phyloP scores from a whole-genome alignment of 1,284 basidiomycete genomes.

The Rhodotorula sp. region DNA sequence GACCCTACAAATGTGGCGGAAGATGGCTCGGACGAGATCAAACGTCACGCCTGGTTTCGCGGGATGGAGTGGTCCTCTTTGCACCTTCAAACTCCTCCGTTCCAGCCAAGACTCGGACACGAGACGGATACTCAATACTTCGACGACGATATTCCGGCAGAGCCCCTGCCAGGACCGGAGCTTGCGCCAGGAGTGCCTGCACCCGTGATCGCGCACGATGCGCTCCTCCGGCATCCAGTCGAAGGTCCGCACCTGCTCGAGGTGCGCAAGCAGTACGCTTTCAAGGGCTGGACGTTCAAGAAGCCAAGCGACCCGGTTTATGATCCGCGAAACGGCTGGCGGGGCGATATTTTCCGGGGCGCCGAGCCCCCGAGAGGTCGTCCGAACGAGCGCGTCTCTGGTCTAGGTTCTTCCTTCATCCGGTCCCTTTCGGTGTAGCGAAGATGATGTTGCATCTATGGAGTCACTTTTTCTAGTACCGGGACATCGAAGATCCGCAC shows the following conservation, averaged over 20 bases:
- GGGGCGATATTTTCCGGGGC: slow-evolving; percentile 12
- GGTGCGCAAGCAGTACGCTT: slow-evolving; percentile 65
- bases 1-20: neutral
- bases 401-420: slow-evolving; percentile 18
- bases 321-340: slow-evolving; percentile 19
- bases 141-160: slow-evolving; percentile 60
- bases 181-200: slow-evolving; percentile 58
- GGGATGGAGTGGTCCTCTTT: slow-evolving; percentile 81
- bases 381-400: slow-evolving; percentile 1
- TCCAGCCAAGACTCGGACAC: slow-evolving; percentile 74
- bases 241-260: slow-evolving; percentile 82
- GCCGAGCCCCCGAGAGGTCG: slow-evolving; percentile 4
- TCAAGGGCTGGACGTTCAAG: slow-evolving; percentile 43
- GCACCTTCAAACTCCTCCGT: slow-evolving; percentile 75
- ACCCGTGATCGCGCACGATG: slow-evolving; percentile 79
- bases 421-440: slow-evolving; percentile 24
- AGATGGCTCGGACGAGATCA: slow-evolving; percentile 85
- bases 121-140: slow-evolving; percentile 77
- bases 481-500: slow-evolving; percentile 48
- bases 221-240: slow-evolving; percentile 74
- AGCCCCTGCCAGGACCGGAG: slow-evolving; percentile 79
- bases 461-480: neutral
- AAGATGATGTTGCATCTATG: neutral
- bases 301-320: slow-evolving; percentile 29
- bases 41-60: slow-evolving; percentile 82